Percentiles rank a stretch among this genome's conserved stretches.
These are phyloP conservation scores for Boletus subcaerulescens DNA, from an alignment of 768 basidiomycete genomes.

Conservation along the genomic window DNA sequence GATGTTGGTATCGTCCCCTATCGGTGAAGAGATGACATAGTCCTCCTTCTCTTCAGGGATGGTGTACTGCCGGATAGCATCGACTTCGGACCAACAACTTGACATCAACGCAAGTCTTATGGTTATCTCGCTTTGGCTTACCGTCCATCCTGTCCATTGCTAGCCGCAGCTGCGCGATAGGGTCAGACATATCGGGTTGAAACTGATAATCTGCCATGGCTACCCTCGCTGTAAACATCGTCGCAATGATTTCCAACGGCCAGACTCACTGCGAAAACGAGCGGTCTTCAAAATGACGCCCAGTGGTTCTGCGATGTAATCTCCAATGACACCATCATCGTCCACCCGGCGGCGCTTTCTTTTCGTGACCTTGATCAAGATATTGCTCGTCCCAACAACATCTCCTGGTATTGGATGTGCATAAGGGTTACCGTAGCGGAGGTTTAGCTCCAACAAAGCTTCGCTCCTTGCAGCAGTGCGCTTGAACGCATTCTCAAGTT, in stretches of 20 bases:
- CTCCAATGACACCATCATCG: constrained; percentile 42
- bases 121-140: constrained; percentile 32
- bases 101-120: background rate
- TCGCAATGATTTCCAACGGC: background rate
- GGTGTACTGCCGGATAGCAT: constrained; percentile 64
- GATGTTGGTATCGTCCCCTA: constrained; percentile 40
- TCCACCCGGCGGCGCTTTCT: constrained; percentile 51
- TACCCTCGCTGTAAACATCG: constrained; percentile 31
- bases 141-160: constrained; percentile 84
- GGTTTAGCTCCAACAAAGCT: constrained; percentile 69
- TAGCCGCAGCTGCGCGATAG: constrained; percentile 61
- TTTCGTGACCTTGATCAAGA: constrained; percentile 83
- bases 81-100: constrained; percentile 45
- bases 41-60: constrained; percentile 70
- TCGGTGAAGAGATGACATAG: constrained; percentile 39
- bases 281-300: constrained; percentile 81
- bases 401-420: constrained; percentile 85
- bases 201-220: constrained; percentile 96
- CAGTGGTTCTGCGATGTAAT: constrained; percentile 70
- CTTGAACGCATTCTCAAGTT: constrained; percentile 75
- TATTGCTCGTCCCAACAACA: constrained; percentile 69
- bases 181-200: constrained; percentile 69
- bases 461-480: constrained; percentile 61
- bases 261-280: constrained; percentile 79
- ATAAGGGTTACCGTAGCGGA: constrained; percentile 73